Evolutionary conservation across 1,284 basidiomycete genomes (phyloP), one percentile per base, ranked within the genome.

Genomic region (Tylopilus orsonianus): DNA sequence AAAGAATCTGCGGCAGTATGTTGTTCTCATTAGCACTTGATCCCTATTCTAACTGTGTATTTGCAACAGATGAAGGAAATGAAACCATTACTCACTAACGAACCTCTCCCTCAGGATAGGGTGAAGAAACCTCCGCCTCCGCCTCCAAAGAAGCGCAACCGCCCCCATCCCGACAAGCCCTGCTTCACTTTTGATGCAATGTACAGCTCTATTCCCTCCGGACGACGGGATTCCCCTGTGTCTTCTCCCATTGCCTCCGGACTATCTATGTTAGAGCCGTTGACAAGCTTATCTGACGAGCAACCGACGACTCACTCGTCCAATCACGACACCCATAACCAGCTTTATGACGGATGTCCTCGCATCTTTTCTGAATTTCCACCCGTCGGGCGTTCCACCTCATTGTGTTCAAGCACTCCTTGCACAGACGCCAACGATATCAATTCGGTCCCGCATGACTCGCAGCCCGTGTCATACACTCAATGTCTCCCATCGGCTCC

Each of bases 101-200:
- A 54, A 2, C 64, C 66, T 5, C 68, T 66, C 18, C 20, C 53
- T 35, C 42, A 47, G 18, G 50, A 54, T 20, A 63, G 65, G 46
- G 53, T 57, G 48, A 67, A 16, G 54, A 68, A 27, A 30, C 47
- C 44, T 22, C 2, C 39, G 3, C 4, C 46, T 10, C 65, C 22
- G 34, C 41, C 50, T 22, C 34, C 10, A 8, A 68, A 54, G 44
- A 61, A 47, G 50, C 67, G 68, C 54, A 70, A 52, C 49, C 54
- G 42, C 12, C 2, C 18, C 13, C 0, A 18, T 10, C 64, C 64
- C 18, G 36, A 50, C 23, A 66, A 45, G 14, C 53, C 64, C 3
- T 34, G 16, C 36, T 18, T 59, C 7, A 5, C 46, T 16, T 70
- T 57, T 34, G 5, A 59, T 46, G 64, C 64, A 41, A 45, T 30